Percentiles rank a stretch among this genome's conserved stretches.
These are phyloP conservation scores for Kodamaea nitidulidarum DNA, from an alignment of 805 yeast species.

Conservation along the genomic window DNA sequence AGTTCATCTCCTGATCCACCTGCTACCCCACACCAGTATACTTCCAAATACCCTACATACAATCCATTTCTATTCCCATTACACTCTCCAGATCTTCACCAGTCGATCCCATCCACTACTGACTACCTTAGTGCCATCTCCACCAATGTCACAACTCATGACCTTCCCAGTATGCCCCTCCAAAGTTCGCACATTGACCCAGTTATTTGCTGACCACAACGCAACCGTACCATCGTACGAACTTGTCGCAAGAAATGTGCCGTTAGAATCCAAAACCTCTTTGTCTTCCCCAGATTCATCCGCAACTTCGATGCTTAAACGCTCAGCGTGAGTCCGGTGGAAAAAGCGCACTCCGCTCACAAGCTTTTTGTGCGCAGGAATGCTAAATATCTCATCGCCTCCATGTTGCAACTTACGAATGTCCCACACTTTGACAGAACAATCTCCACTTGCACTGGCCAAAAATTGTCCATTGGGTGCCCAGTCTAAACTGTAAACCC, in stretches of 20 bases:
- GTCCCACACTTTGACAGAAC: constrained; percentile 83
- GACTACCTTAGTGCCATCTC: constrained; percentile 41
- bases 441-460: constrained; percentile 84
- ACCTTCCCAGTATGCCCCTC: constrained; percentile 62
- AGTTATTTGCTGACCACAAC: constrained; percentile 61
- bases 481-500: constrained; percentile 71
- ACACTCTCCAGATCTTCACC: constrained; percentile 55
- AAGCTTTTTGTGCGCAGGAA: constrained; percentile 73
- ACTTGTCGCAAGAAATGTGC: constrained; percentile 52
- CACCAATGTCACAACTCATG: constrained; percentile 60
- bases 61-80: neutral
- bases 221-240: constrained; percentile 71
- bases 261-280: constrained; percentile 28
- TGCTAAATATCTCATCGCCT: constrained; percentile 39
- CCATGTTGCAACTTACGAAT: constrained; percentile 41
- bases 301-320: constrained; percentile 19
- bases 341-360: constrained; percentile 63
- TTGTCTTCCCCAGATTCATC: constrained; percentile 31
- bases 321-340: constrained; percentile 17
- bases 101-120: constrained; percentile 85
- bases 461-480: constrained; percentile 68
- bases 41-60: no score
- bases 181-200: constrained; percentile 54
- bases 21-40: no score
- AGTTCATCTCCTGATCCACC: no score